Evolutionary conservation across 2,329 filamentous ascomycete species (phyloP), one percentile per base, ranked within the genome.

Genomic region (Myriosclerotinia scirpicola): DNA sequence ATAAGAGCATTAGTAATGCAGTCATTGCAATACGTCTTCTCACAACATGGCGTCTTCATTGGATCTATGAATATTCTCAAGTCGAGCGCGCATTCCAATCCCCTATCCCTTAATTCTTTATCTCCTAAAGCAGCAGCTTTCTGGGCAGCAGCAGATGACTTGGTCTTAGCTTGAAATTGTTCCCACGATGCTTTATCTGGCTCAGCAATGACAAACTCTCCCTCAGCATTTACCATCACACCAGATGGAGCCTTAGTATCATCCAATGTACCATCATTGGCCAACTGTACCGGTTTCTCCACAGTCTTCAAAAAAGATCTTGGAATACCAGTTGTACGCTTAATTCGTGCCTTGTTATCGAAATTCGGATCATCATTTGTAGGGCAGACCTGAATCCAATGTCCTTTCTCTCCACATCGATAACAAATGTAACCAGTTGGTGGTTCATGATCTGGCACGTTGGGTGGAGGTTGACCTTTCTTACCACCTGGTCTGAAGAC

Each of bases 1-100:
- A 97, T 94, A 80, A 99, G 89, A 80, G 93, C 92, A 86, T 97
- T 97, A 79, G 95, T 96, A 81, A 99, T 97, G 90, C 95, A 99
- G 79, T 97, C 93, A 87, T 95, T 95, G 85, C 95, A 99, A 84
- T 96, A 99, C 77, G 93, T 97, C 86, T 91, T 96, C 82, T 91
- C 87, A 84, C 95, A 99, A 86, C 95, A 99, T 73, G 95, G 94
- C 77, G 95, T 98, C 87, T 97, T 96, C 85, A 96, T 95, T 85
- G 95, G 94, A 79, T 97, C 92, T 88, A 96, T 89, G 82, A 98
- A 97, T 86, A 97, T 90, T 80, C 92, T 93, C 81, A 96, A 96
- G 87, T 98, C 95, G 84, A 98, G 90, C 72, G 93, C 86, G 83
- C 95, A 99, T 80, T 95, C 90, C 77, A 99, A 83, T 72, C 94